Evolutionary conservation across 139 green algal genomes (phyloP).

Genomic region (Coccomyxa sp.): DNA sequence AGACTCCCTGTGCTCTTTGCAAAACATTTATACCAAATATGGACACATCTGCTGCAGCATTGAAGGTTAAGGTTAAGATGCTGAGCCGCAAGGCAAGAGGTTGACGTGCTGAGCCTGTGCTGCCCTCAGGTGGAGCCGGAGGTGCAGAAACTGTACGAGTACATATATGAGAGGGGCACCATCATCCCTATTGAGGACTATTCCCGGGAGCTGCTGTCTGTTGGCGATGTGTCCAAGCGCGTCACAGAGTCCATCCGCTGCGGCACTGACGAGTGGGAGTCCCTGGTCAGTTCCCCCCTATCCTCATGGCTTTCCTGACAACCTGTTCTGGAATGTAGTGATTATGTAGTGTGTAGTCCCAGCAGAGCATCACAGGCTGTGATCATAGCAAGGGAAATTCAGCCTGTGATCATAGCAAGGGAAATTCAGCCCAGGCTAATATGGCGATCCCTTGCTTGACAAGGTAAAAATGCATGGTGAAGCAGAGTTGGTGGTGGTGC

Average conservation of each 20-base stretch:
- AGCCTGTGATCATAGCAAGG: too few relatives aligned
- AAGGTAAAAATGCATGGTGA: neutral
- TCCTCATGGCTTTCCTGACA: too few relatives aligned
- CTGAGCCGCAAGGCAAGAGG: too few relatives aligned
- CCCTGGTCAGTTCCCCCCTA: slow-evolving; percentile 13
- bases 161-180: slow-evolving; percentile 38
- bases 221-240: slow-evolving; percentile 35
- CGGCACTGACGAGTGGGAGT: slow-evolving; percentile 41
- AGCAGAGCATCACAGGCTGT: too few relatives aligned
- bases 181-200: slow-evolving; percentile 38
- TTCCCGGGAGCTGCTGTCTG: slow-evolving; percentile 24
- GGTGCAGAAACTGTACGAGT: slow-evolving; percentile 48
- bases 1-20: neutral
- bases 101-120: neutral
- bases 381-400: too few relatives aligned
- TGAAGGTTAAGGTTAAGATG: too few relatives aligned
- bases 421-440: too few relatives aligned
- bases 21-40: too few relatives aligned
- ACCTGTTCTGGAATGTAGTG: too few relatives aligned
- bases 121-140: slow-evolving; percentile 23
- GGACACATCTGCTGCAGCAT: neutral
- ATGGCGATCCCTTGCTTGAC: neutral
- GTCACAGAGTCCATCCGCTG: slow-evolving; percentile 34
- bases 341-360: too few relatives aligned
- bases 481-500: neutral